Percentiles rank a stretch among this genome's conserved stretches.
phyloP scores from a whole-genome alignment of 805 yeast genomes.

The Diddensiella caesifluorescens region DNA sequence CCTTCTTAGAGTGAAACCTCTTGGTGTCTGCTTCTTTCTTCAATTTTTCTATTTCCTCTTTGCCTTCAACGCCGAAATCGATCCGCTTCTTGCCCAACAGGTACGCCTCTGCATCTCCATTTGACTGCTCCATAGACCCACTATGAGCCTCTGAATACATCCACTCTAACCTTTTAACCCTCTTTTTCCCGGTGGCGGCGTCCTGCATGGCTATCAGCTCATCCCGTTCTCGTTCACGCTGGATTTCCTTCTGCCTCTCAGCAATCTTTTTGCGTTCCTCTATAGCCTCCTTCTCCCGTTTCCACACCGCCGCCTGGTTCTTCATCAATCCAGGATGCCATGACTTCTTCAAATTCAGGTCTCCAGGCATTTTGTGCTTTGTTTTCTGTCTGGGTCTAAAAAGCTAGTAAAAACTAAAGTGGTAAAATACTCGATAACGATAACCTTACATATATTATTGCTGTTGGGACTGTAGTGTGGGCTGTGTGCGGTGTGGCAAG shows the following conservation, averaged over 20 bases:
- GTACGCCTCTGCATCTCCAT: conserved; percentile 47
- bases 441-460: too few species aligned
- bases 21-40: conserved; percentile 10
- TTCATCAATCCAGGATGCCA: conserved; percentile 91
- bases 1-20: conserved; percentile 8
- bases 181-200: conserved; percentile 34
- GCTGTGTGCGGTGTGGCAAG: too few species aligned
- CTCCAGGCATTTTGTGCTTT: conserved; percentile 48
- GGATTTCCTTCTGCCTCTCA: conserved; percentile 59
- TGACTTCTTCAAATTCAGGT: conserved; percentile 84
- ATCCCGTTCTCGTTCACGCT: conserved; percentile 53
- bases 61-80: conserved; percentile 25
- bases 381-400: too few species aligned
- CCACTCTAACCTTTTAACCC: conserved; percentile 63
- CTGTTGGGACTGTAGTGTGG: too few species aligned
- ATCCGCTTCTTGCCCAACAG: conserved; percentile 49
- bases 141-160: conserved; percentile 63
- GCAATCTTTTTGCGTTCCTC: conserved; percentile 62
- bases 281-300: conserved; percentile 68
- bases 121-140: conserved; percentile 24
- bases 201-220: conserved; percentile 48
- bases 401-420: too few species aligned
- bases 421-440: too few species aligned
- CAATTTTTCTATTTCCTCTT: conserved; percentile 6
- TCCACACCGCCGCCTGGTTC: conserved; percentile 83